Evolutionary conservation across 768 basidiomycete genomes (phyloP).

Genomic region (Boletellus emodensis): DNA sequence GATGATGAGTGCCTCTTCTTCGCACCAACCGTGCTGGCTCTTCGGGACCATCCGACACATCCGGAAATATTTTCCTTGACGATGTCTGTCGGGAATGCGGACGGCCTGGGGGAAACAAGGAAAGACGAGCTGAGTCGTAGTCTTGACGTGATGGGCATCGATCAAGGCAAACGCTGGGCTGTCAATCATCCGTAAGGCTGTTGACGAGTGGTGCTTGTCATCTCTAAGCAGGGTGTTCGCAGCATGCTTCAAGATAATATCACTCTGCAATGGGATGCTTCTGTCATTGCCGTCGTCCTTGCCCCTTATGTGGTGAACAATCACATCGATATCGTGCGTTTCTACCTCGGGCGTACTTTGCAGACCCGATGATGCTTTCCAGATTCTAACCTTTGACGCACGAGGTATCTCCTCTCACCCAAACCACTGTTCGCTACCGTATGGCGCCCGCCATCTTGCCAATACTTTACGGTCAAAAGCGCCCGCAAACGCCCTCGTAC

Average conservation of each 20-base stretch:
- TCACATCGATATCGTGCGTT: slow-evolving; percentile 59
- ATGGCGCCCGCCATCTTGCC: slow-evolving; percentile 48
- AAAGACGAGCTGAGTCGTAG: slow-evolving; percentile 57
- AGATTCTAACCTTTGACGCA: slow-evolving; percentile 87
- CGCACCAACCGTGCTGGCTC: slow-evolving; percentile 69
- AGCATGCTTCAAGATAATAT: slow-evolving; percentile 77
- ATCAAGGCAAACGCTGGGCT: slow-evolving; percentile 48
- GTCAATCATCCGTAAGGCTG: slow-evolving; percentile 68
- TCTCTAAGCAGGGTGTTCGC: slow-evolving; percentile 15
- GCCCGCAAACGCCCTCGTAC: slow-evolving; percentile 33
- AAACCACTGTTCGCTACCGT: slow-evolving; percentile 73
- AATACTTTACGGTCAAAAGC: slow-evolving; percentile 25
- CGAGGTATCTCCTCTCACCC: slow-evolving; percentile 79
- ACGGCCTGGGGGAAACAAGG: slow-evolving; percentile 65
- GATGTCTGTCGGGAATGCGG: slow-evolving; percentile 75
- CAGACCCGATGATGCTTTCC: slow-evolving; percentile 1
- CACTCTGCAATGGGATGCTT: slow-evolving; percentile 58
- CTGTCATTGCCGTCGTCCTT: slow-evolving; percentile 55
- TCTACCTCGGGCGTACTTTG: neutral
- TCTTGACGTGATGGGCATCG: slow-evolving; percentile 65
- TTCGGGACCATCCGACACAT: slow-evolving; percentile 28
- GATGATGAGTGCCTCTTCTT: slow-evolving; percentile 97
- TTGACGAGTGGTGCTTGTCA: slow-evolving; percentile 1
- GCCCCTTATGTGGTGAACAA: slow-evolving; percentile 54
- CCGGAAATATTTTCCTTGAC: slow-evolving; percentile 59